Conservation (phyloP, 1,139 yeast genomes). For the Suhomyces coccinellae region DNA sequence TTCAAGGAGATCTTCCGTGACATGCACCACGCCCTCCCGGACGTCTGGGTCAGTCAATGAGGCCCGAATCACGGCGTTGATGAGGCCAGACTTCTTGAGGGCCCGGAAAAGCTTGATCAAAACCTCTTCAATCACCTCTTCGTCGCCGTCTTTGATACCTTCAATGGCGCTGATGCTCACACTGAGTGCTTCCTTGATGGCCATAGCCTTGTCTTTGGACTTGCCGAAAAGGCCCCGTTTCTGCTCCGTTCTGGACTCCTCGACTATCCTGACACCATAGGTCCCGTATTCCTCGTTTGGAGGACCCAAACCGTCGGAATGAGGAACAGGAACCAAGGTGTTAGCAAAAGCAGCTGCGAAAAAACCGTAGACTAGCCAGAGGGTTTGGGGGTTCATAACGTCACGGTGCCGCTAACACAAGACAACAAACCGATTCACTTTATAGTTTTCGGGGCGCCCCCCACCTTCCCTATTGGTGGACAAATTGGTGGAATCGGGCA, state of each 20-base stretch:
- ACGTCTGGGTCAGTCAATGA: constrained; percentile 34
- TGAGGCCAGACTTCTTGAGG: constrained; percentile 34
- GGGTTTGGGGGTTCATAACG: constrained; percentile 1
- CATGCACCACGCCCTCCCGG: constrained; percentile 26
- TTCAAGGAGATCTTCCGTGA: constrained; percentile 28
- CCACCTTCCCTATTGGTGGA: too few relatives aligned
- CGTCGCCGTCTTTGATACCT: constrained; percentile 3
- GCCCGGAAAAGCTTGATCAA: constrained; percentile 26
- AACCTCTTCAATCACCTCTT: constrained; percentile 20
- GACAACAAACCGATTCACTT: too few relatives aligned
- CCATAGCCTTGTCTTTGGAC: not conserved
- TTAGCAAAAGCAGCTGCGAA: constrained; percentile 3
- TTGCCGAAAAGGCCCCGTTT: constrained; percentile 1
- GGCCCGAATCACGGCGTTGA: constrained; percentile 28
- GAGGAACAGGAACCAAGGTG: too few relatives aligned
- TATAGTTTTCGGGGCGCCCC: too few relatives aligned
- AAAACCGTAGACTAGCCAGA: not conserved
- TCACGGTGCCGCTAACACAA: not conserved
- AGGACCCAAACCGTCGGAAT: not conserved
- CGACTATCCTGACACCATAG: not conserved
- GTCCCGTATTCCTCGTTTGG: too few relatives aligned
- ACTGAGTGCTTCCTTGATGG: constrained; percentile 1
- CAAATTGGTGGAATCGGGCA: too few relatives aligned
- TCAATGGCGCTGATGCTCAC: constrained; percentile 2
- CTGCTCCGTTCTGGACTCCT: not conserved